Percentiles rank a stretch among this genome's conserved stretches.
Conservation (phyloP, 1,284 basidiomycete species). For the Austropuccinia psidii region DNA sequence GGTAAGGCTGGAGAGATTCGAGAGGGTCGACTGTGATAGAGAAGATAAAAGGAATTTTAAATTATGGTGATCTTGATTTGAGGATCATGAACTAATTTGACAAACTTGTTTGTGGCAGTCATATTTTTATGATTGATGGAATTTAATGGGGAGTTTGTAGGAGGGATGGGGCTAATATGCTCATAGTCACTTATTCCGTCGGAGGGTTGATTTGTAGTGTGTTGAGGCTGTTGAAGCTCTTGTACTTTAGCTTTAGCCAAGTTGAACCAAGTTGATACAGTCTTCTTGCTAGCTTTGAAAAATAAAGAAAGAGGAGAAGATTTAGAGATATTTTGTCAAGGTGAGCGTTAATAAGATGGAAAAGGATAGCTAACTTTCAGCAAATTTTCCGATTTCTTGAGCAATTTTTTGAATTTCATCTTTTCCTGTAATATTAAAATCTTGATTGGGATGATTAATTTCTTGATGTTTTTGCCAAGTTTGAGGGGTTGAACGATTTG, state of each 20-base stretch:
- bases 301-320: background rate
- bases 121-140: background rate
- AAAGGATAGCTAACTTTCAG: conserved; percentile 10
- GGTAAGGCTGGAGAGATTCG: conserved; percentile 25
- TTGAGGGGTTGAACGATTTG: too few species aligned
- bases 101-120: background rate
- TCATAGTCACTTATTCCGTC: background rate
- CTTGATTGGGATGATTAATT: background rate
- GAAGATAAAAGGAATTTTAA: background rate
- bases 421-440: background rate
- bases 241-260: conserved; percentile 34
- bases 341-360: background rate
- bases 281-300: conserved; percentile 26
- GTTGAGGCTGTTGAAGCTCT: conserved; percentile 28
- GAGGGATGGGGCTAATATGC: background rate
- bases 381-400: conserved; percentile 29
- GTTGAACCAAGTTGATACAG: conserved; percentile 22
- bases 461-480: too few species aligned
- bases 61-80: background rate
- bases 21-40: background rate
- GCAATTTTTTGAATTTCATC: conserved; percentile 37
- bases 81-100: background rate
- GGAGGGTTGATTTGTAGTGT: background rate
- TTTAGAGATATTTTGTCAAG: background rate
- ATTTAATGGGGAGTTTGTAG: background rate